A percentile compares a stretch with the other conserved stretches of the same genome.
phyloP scores from a whole-genome alignment of 768 basidiomycete species.

The Leccinellum luteum region DNA sequence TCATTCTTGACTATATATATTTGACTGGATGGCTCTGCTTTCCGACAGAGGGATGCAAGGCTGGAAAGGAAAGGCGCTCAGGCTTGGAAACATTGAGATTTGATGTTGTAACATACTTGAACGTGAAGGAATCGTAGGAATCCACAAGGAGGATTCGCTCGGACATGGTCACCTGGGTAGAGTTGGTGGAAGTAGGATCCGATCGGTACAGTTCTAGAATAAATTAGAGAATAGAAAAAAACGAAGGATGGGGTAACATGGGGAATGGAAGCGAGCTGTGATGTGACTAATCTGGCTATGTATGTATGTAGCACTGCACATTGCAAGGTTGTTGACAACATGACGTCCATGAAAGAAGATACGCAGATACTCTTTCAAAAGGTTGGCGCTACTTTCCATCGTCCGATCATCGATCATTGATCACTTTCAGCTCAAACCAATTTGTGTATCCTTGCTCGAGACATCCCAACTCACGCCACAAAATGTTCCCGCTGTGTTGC shows the following conservation, averaged over 20 bases:
- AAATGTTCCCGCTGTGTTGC: constrained; percentile 45
- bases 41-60: constrained; percentile 68
- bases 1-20: constrained; percentile 79
- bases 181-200: neutral
- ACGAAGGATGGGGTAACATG: constrained; percentile 1
- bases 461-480: constrained; percentile 60
- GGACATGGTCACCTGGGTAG: constrained; percentile 23
- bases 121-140: constrained; percentile 87
- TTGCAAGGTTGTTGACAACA: too few relatives aligned
- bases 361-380: constrained; percentile 37
- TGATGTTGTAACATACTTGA: constrained; percentile 56
- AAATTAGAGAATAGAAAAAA: neutral
- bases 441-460: constrained; percentile 80
- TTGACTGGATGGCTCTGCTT: constrained; percentile 55
- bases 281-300: too few relatives aligned
- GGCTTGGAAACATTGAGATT: neutral
- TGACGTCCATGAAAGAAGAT: constrained; percentile 19
- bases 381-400: constrained; percentile 24
- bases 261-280: too few relatives aligned
- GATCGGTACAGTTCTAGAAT: neutral
- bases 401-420: neutral
- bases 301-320: too few relatives aligned
- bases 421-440: constrained; percentile 50
- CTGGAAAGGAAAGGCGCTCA: constrained; percentile 34
- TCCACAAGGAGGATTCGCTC: constrained; percentile 71